Evolutionary conservation across 257 asterid genomes (phyloP).

Genomic region (Primulina eburnea): DNA sequence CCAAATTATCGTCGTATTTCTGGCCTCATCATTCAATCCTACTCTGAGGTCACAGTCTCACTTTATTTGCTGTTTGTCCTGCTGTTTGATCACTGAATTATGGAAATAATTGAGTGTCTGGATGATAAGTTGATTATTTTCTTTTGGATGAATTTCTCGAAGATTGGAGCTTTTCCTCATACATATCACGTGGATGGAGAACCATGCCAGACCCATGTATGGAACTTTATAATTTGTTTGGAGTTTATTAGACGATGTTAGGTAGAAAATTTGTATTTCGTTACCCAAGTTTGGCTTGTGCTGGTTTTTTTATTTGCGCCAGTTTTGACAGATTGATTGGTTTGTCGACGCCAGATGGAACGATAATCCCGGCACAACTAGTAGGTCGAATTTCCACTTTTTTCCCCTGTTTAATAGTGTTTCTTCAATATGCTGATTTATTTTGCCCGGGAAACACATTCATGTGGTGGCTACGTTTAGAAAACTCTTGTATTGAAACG

Average conservation of each 20-base stretch:
- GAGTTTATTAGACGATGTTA: neutral
- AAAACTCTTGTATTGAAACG: neutral
- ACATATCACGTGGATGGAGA: slow-evolving; percentile 59
- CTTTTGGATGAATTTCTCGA: slow-evolving; percentile 6
- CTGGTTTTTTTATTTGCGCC: slow-evolving; percentile 8
- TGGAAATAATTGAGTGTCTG: no score
- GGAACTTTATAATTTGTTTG: slow-evolving; percentile 12
- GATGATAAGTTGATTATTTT: neutral
- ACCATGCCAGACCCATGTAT: slow-evolving; percentile 79
- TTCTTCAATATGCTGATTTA: neutral
- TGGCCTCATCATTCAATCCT: slow-evolving; percentile 56
- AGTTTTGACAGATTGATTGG: slow-evolving; percentile 40
- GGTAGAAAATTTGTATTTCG: neutral
- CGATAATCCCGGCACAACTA: slow-evolving; percentile 20
- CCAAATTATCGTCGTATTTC: slow-evolving; percentile 47
- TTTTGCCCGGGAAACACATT: neutral
- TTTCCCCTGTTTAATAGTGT: neutral
- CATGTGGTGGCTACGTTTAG: neutral
- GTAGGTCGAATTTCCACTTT: slow-evolving; percentile 30
- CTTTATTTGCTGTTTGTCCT: neutral
- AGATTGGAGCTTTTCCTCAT: slow-evolving; percentile 74
- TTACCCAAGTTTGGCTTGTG: slow-evolving; percentile 6
- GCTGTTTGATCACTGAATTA: slow-evolving; percentile 2
- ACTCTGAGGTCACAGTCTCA: slow-evolving; percentile 51
- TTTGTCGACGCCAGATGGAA: slow-evolving; percentile 27